Evolutionary conservation across 1,139 yeast genomes (phyloP).

Genomic region (Debaryomycetaceae sp.): DNA sequence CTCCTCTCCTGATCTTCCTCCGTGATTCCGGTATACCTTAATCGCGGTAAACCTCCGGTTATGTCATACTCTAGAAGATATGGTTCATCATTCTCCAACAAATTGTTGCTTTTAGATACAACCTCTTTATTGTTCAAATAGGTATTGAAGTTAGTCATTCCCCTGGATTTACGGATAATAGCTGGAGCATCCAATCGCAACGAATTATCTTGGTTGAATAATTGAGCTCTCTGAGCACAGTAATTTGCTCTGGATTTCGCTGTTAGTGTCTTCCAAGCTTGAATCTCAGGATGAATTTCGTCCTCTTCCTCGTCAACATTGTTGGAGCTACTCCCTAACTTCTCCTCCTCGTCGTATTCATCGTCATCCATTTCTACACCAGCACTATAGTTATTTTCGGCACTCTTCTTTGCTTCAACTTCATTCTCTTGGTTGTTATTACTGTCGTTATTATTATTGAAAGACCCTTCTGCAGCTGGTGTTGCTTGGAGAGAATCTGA

Average conservation of each 20-base stretch:
- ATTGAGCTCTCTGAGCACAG: slow-evolving; percentile 62
- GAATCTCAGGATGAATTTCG: slow-evolving; percentile 61
- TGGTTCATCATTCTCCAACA: slow-evolving; percentile 60
- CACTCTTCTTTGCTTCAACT: slow-evolving; percentile 3
- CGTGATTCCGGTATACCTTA: slow-evolving; percentile 50
- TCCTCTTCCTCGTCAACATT: slow-evolving; percentile 49
- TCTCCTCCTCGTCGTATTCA: slow-evolving; percentile 22
- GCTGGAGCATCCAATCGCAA: slow-evolving; percentile 71
- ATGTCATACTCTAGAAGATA: slow-evolving; percentile 83
- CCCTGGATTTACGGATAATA: slow-evolving; percentile 54
- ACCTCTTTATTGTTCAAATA: slow-evolving; percentile 44
- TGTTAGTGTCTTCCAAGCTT: slow-evolving; percentile 78
- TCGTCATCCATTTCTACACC: slow-evolving; percentile 23
- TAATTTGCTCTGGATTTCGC: slow-evolving; percentile 77
- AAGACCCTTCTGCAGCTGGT: slow-evolving; percentile 1
- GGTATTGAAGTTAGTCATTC: slow-evolving; percentile 53
- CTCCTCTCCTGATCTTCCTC: slow-evolving; percentile 42
- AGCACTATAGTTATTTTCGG: slow-evolving; percentile 16
- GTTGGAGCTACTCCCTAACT: slow-evolving; percentile 19
- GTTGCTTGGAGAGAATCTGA: slow-evolving; percentile 11
- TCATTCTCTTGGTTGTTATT: slow-evolving; percentile 7
- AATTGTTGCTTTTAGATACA: slow-evolving; percentile 38
- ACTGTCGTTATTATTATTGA: neutral
- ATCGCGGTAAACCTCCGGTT: slow-evolving; percentile 73
- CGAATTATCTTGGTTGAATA: slow-evolving; percentile 55